Conservation (phyloP, 2,329 filamentous ascomycete species). For the Fusarium mangiferae region DNA sequence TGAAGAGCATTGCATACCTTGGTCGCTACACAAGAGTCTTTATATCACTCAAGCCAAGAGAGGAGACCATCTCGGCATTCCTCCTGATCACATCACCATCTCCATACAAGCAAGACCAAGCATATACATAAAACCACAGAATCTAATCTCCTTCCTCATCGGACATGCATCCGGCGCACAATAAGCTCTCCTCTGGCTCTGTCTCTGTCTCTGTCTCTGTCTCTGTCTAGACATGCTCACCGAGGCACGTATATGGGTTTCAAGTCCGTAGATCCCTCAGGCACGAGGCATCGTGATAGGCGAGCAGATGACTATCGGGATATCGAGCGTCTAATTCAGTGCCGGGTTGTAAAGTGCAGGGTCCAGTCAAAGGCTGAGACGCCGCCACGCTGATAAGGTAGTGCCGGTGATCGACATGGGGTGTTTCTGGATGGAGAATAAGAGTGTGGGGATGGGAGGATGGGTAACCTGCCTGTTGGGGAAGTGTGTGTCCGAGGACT, state of each 20-base stretch:
- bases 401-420: slow-evolving; percentile 20
- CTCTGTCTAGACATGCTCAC: slow-evolving; percentile 5
- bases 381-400: slow-evolving; percentile 31
- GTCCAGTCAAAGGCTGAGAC: slow-evolving; percentile 29
- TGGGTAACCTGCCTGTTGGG: slow-evolving; percentile 34
- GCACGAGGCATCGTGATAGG: slow-evolving; percentile 38
- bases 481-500: slow-evolving; percentile 22
- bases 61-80: neutral
- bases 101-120: slow-evolving; percentile 3
- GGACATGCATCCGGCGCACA: slow-evolving; percentile 15
- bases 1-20: neutral
- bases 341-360: slow-evolving; percentile 5
- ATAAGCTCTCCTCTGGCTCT: neutral
- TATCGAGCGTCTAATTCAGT: slow-evolving; percentile 7
- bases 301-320: neutral
- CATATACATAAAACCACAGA: neutral
- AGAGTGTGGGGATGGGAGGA: slow-evolving; percentile 15
- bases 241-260: slow-evolving; percentile 22
- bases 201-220: too few species aligned
- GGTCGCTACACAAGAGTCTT: slow-evolving; percentile 8
- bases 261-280: slow-evolving; percentile 20
- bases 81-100: neutral
- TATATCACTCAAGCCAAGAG: slow-evolving; percentile 19
- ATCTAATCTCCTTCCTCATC: slow-evolving; percentile 34
- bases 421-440: neutral